Evolutionary conservation across 495 filamentous ascomycete species (phyloP), one percentile per base, ranked within the genome.

Genomic region (Jackrogersella multiformis): DNA sequence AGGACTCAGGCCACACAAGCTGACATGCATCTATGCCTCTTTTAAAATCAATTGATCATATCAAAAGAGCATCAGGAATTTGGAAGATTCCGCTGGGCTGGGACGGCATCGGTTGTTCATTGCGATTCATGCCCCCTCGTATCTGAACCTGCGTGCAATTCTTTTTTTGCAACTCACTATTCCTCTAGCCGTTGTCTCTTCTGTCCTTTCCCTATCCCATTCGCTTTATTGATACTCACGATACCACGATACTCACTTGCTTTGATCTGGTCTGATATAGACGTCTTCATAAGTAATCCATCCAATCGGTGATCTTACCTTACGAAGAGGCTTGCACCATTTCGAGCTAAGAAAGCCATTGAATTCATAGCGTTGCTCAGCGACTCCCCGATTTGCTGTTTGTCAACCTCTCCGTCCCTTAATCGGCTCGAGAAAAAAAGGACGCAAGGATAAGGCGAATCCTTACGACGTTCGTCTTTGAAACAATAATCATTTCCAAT

Each of bases 1-100:
- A 70, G 61, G 45, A 61, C 67, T 70, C 67, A 70, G 61, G 45
- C 67, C 67, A 66, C 61, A 65, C 55, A 61, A 62, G 67, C 67
- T 70, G 61, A 70, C 67, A 70, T 66, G 67, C 67, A 44, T 66
- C 61, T 62, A 62, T 35, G 56, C 56, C 62, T 61, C 67, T 66
- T 60, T 44, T 13, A 62, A 30, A 21, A 39, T 61, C 44, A 38
- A 13, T 46, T 8, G n/a, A 20, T 26, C 21, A 26, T 23, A 20
- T 23, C 20, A 35, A 53, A 56, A 45, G 56, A 52, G 34, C 21
- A 53, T 55, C 28, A 61, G 32, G 42, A 57, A 36, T 68, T 63
- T 58, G 20, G 34, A 53, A 62, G 36, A 65, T 61, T 58, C 56
- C 45, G 45, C 57, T 30, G 30, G 53, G 41, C 56, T 57, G 38